Base-by-base conservation (phyloP, 1,284 basidiomycete genomes). In the Lignosus rhinocerotis region DNA sequence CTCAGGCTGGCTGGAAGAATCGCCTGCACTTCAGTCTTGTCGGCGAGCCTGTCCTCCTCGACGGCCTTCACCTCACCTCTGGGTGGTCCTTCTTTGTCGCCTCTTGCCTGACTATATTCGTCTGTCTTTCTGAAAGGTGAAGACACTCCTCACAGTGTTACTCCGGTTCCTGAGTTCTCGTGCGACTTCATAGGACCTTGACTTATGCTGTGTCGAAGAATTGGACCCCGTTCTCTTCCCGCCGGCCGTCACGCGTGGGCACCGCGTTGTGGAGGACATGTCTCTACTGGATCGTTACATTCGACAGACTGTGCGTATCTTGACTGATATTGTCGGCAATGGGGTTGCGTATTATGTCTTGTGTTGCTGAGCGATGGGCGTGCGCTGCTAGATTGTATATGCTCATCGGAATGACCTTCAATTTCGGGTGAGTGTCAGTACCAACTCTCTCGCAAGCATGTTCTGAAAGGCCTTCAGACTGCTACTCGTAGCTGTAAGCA, bases 391-490 rank as follows among this genome's bases (percentile, higher is more conserved):
- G 87, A 60, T 71, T 81, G 58, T 90, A 90, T 67, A 89, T 90
- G 87, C 78, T 90, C 16, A 74, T 86, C 57, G 80, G 83, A 14
- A 89, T 89, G 87, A 81, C 85, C 21, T 83, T 86, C 63, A 82
- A 87, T 57, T 58, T 83, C 30, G 81, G 84, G 86, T 88, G 67
- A 73, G 87, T 75, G n/a, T 17, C 2, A 19, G 16, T 31, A 30
- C 17, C 19, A 34, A 12, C 21, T n/a, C 6, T 25, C 12, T 10
- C 21, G 36, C 17, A 32, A 44, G 32, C 31, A 21, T 7, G 16
- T 12, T 31, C 19, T 34, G 14, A 45, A 30, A 39, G 17, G 46
- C 52, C 31, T 7, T 6, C 61, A 87, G 86, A 47, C 70, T 86
- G n/a, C 78, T 88, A 41, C 57, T 81, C 39, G 66, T 82, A 33